A percentile compares a stretch with the other conserved stretches of the same genome.
These are phyloP conservation scores for Gossypium herbaceum DNA, from an alignment of 345 rosid genomes.

Conservation along the genomic window DNA sequence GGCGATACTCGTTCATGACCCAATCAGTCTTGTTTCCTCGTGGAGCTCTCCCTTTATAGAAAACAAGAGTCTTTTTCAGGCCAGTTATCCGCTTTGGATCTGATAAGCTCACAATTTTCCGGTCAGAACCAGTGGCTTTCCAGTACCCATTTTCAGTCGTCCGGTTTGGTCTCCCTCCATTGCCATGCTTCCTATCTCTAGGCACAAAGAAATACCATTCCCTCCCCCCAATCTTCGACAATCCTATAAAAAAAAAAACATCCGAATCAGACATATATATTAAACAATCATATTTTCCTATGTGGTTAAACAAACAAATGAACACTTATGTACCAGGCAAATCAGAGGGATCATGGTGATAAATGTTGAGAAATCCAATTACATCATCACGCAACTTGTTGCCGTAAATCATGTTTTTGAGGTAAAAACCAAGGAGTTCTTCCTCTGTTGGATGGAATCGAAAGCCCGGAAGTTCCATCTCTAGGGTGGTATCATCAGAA, in stretches of 20 bases:
- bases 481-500: conserved; percentile 30
- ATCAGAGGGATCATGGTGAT: conserved; percentile 64
- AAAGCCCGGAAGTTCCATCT: conserved; percentile 75
- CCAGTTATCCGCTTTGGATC: conserved; percentile 39
- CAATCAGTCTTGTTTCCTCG: conserved; percentile 91
- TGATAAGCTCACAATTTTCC: conserved; percentile 64
- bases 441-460: conserved; percentile 95
- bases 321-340: conserved; percentile 26
- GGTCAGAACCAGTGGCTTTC: conserved; percentile 95
- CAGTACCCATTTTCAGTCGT: conserved; percentile 68
- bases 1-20: conserved; percentile 93
- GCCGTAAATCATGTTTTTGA: conserved; percentile 60
- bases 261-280: not conserved
- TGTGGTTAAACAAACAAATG: not conserved
- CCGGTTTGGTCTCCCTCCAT: not conserved
- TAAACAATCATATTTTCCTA: not conserved
- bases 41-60: conserved; percentile 28
- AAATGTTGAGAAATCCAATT: conserved; percentile 57
- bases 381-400: conserved; percentile 39
- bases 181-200: conserved; percentile 3
- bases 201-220: conserved; percentile 8
- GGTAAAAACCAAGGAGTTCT: conserved; percentile 84
- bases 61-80: conserved; percentile 7
- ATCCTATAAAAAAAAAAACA: conserved; percentile 27
- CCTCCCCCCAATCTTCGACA: conserved; percentile 32